These are phyloP conservation scores for Calonectria fujianensis DNA, from an alignment of 2,329 filamentous ascomycete species.

Conservation along the genomic window DNA sequence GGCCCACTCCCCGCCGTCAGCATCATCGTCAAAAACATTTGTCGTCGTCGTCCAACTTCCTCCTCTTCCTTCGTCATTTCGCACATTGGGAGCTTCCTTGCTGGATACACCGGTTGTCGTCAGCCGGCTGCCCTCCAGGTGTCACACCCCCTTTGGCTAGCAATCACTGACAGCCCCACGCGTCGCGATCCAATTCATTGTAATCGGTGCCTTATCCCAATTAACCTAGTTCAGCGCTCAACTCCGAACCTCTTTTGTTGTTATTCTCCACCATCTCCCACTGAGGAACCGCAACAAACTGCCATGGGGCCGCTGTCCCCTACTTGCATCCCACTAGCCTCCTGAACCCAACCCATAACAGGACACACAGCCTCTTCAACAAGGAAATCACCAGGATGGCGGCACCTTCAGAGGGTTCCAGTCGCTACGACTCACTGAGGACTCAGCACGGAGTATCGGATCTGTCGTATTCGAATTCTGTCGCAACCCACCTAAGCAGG, in stretches of 20 bases:
- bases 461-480: conserved; percentile 35
- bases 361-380: conserved; percentile 26
- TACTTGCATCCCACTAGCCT: conserved; percentile 24
- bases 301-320: conserved; percentile 41
- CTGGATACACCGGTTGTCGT: background rate
- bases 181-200: conserved; percentile 16
- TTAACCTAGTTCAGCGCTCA: conserved; percentile 22
- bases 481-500: conserved; percentile 28
- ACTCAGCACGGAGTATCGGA: conserved; percentile 27
- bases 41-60: background rate
- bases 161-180: background rate
- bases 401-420: conserved; percentile 34
- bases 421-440: background rate
- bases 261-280: background rate
- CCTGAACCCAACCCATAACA: conserved; percentile 20
- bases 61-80: background rate
- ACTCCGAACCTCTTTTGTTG: background rate
- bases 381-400: conserved; percentile 41
- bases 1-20: conserved; percentile 17
- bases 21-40: conserved; percentile 21
- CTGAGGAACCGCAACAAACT: conserved; percentile 9
- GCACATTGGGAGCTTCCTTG: background rate
- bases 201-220: background rate
- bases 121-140: background rate
- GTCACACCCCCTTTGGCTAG: background rate